Base-by-base conservation (phyloP, 768 basidiomycete genomes). In the Trametes gibbosa region DNA sequence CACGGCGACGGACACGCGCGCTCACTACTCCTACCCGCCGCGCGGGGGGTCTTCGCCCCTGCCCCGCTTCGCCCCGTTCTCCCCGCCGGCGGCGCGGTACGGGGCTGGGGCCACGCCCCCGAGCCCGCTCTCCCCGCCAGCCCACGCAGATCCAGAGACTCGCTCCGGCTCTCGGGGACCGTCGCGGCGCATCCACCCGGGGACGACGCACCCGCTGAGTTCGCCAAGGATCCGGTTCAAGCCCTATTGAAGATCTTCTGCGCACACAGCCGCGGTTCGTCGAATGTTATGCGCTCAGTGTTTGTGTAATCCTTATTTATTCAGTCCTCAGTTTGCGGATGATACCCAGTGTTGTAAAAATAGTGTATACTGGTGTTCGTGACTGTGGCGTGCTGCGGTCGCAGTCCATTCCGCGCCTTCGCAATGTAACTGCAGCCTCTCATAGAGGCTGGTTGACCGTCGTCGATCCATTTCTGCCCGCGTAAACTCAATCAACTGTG, bases 21-120 rank as follows among this genome's bases (percentile, higher is more conserved):
- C 1, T 0, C n/a, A 21, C 24, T 32, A 46, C 16, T 35, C 47
- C 27, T 35, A 37, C 43, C 51, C 59, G 34, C 59, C 59, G 41
- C 59, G n/a, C n/a, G n/a, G n/a, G n/a, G n/a, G n/a, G n/a, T n/a
- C n/a, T n/a, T n/a, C n/a, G n/a, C n/a, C n/a, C n/a, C n/a, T n/a
- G n/a, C n/a, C n/a, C n/a, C n/a, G 53, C 21, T 61, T 29, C 53
- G 49, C 50, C 25, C 59, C 59, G 42, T 56, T 43, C 49, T 61
- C 59, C 34, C 59, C 59, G 4, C 53, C 52, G 19, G 23, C 25
- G 19, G 12, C 24, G 27, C 51, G 39, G 23, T 48, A 50, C 51
- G 50, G 14, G 46, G 6, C 42, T n/a, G 25, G 25, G 39, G 32
- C n/a, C n/a, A n/a, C n/a, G 16, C 17, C 9, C 34, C 21, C n/a